A percentile compares a stretch with the other conserved stretches of the same genome.
Conservation (phyloP, 148 eudicot species). For the Vaccinium myrtillus region DNA sequence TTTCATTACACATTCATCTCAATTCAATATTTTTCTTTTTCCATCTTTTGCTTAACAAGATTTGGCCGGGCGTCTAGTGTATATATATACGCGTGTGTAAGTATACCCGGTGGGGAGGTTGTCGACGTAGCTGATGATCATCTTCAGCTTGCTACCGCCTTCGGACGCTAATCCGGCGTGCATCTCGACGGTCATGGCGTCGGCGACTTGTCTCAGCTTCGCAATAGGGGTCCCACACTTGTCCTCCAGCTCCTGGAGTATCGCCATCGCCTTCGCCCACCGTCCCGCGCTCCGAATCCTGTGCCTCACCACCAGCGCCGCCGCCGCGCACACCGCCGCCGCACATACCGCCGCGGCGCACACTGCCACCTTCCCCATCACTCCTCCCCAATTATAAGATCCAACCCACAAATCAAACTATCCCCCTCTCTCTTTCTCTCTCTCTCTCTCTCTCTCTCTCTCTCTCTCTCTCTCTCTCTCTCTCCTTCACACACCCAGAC, state of each 20-base stretch:
- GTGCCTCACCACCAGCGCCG: conserved; percentile 54
- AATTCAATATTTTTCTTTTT: no score
- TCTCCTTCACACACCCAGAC: neutral
- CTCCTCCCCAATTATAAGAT: neutral
- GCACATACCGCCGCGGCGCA: conserved; percentile 43
- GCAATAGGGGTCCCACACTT: conserved; percentile 47
- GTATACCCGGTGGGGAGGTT: conserved; percentile 78
- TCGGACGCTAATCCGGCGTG: conserved; percentile 88
- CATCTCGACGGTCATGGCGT: conserved; percentile 89
- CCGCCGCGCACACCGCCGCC: conserved; percentile 49
- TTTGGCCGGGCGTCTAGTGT: neutral
- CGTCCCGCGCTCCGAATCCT: conserved; percentile 40
- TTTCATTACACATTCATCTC: no score
- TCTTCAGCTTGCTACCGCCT: conserved; percentile 83
- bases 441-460: no score
- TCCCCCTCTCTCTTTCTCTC: neutral
- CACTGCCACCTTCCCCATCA: conserved; percentile 76
- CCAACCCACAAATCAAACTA: neutral
- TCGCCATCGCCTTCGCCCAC: conserved; percentile 57
- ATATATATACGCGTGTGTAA: neutral
- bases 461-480: conserved; percentile 10
- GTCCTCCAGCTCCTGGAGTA: conserved; percentile 59
- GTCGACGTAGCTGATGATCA: conserved; percentile 79
- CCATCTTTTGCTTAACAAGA: no score
- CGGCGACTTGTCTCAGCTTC: conserved; percentile 69